phyloP scores from a whole-genome alignment of 805 yeast genomes.

The Debaryomyces tyrocola region DNA sequence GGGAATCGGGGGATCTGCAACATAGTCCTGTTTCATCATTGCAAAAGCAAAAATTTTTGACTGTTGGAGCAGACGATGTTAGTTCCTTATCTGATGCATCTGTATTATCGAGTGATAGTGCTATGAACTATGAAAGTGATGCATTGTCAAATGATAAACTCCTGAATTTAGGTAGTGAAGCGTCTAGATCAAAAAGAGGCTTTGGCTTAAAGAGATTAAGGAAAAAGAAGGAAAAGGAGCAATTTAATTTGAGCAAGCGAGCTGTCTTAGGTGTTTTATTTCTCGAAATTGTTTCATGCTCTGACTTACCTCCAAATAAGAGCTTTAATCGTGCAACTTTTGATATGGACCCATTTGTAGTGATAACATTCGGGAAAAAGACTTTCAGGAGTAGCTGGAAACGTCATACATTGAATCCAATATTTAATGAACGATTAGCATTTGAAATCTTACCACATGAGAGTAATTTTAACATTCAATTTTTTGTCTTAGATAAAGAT shows the following conservation, averaged over 20 bases:
- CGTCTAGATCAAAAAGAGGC: conserved; percentile 2
- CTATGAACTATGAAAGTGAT: conserved; percentile 1
- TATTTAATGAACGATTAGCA: conserved; percentile 75
- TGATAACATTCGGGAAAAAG: conserved; percentile 84
- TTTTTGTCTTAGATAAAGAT: conserved; percentile 83
- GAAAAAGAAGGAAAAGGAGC: conserved; percentile 8
- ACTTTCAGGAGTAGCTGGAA: conserved; percentile 84
- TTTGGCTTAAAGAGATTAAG: neutral
- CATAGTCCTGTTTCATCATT: neutral
- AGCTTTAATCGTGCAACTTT: conserved; percentile 74
- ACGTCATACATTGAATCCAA: conserved; percentile 79
- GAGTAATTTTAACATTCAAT: conserved; percentile 59
- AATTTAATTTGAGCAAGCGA: conserved; percentile 38
- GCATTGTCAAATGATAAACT: neutral
- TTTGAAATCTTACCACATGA: conserved; percentile 76
- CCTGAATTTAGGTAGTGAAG: conserved; percentile 14
- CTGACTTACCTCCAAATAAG: conserved; percentile 75
- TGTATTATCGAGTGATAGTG: conserved; percentile 8
- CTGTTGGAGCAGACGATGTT: conserved; percentile 12
- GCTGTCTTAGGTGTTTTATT: conserved; percentile 68
- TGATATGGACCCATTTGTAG: conserved; percentile 96
- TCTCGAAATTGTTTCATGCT: conserved; percentile 70
- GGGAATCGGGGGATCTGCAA: neutral
- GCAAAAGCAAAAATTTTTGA: neutral
- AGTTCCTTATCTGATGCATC: conserved; percentile 18